Base-by-base conservation (phyloP, 2,329 filamentous ascomycete species). In the Stemphylium beticola region DNA sequence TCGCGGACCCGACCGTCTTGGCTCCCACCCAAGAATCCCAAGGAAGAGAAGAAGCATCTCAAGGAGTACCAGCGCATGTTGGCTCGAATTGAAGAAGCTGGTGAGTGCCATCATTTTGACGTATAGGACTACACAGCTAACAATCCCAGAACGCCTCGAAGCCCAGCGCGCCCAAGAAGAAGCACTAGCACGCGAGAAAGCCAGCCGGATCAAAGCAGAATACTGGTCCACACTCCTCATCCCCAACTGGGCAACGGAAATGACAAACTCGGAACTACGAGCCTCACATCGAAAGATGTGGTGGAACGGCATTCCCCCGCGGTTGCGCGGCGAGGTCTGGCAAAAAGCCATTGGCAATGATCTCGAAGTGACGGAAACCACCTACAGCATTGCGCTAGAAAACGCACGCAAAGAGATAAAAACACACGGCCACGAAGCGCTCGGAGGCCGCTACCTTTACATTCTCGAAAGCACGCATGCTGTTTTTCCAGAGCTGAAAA, bases 11-110 rank as follows among this genome's bases (percentile, higher is more conserved):
- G 91, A 33, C 91, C 91, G 0, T 92, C 89, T 1, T 95, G 91
- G 91, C 79, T 95, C 2, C 91, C 91, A 0, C 91, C 91, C 1
- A 95, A 95, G 76, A 87, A 95, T 62, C 93, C 92, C 2, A 90
- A 90, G 49, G 95, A 99, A 75, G 95, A 99, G 78, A 90, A 86
- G 72, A 88, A 88, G 63, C 95, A 99, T 75, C 73, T 99, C 62
- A 92, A 85, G 68, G 87, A 95, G 72, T 95, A 93, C 71, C 88
- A 93, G 76, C 87, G 83, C 73, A 93, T 95, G 89, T 91, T 93
- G 88, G 66, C 84, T 78, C 60, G 81, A 39, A 82, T 85, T 24
- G 78, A 83, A 36, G 85, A 87, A 76, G 79, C 81, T 52, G 81
- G 82, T 82, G 73, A 64, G 79, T 68, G 33, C 20, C 11, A 14